Evolutionary conservation across 2,329 filamentous ascomycete genomes (phyloP), one percentile per base, ranked within the genome.

Genomic region (Neopestalotiopsis rosae): DNA sequence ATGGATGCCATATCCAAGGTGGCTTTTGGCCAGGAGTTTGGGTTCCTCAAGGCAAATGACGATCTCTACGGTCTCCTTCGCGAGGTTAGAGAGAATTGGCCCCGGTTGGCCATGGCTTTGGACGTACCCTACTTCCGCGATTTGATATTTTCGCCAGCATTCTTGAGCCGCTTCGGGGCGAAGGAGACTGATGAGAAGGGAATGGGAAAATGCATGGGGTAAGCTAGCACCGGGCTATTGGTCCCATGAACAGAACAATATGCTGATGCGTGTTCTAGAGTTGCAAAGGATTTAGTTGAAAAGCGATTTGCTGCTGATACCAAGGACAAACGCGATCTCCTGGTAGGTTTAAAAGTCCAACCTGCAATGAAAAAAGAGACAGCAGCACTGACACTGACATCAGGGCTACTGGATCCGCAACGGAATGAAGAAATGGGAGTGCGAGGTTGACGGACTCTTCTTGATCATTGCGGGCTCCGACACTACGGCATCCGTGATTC

Each of bases 401-500:
- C 13, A 76, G 73, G 75, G 73, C 4, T 75, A 75, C 0, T 79
- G 75, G 67, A 75, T 78, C 28, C 69, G 73, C 5, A 72, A 76
- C 40, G 77, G 76, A 24, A 64, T 79, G 10, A 71, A 69, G 1
- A 70, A 72, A 17, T 57, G 66, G 30, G 69, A 76, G 63, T 76
- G 74, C 65, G 75, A 76, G 24, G 72, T 73, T 5, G 76, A 77
- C 66, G 69, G 68, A 2, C 70, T 76, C 34, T 69, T 77, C 40
- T 68, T 69, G 67, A 71, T 72, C 32, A 71, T 72, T 59, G 71
- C 71, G 2, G 69, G 86, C 4, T 84, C 83, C 4, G 86, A 88
- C 70, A 87, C 84, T 13, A 86, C 85, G 0, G 82, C 85, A 0
- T 84, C 82, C 1, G 80, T 82, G 2, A 79, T 88, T 5, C 81